These are phyloP conservation scores for Melampsora larici-populina DNA, from an alignment of 1,284 basidiomycete genomes.

Conservation along the genomic window DNA sequence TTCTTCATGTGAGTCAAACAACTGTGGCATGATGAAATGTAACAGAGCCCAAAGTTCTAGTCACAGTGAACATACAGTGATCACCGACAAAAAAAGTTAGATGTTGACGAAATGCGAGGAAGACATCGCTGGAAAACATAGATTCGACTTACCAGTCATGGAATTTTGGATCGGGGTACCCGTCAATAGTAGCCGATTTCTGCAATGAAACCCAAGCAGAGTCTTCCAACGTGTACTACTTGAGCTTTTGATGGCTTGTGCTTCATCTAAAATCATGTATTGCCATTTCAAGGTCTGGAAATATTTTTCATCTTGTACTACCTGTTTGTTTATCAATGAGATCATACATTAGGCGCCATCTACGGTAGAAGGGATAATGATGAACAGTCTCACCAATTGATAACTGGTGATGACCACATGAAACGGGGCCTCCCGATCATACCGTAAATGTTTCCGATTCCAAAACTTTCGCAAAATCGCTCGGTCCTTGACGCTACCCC, in stretches of 20 bases:
- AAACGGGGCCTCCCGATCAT: slow-evolving; percentile 91
- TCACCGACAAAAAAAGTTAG: slow-evolving; percentile 1
- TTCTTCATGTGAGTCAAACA: slow-evolving; percentile 99
- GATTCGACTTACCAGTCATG: slow-evolving; percentile 80
- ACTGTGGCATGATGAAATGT: slow-evolving; percentile 99
- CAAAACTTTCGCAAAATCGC: slow-evolving; percentile 93
- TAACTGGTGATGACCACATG: slow-evolving; percentile 97
- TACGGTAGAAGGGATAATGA: neutral
- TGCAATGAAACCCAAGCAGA: slow-evolving; percentile 88
- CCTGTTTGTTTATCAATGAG: slow-evolving; percentile 56
- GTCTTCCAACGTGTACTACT: slow-evolving; percentile 98
- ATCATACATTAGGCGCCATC: neutral
- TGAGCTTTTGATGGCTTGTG: slow-evolving; percentile 99
- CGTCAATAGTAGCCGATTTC: slow-evolving; percentile 90
- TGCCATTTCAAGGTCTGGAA: slow-evolving; percentile 99
- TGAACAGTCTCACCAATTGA: slow-evolving; percentile 67
- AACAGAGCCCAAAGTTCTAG: slow-evolving; percentile 97
- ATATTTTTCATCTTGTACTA: slow-evolving; percentile 96
- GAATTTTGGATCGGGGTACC: slow-evolving; percentile 99
- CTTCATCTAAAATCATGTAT: slow-evolving; percentile 99
- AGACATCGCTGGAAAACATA: neutral
- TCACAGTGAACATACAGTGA: slow-evolving; percentile 44
- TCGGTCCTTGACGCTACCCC: slow-evolving; percentile 96
- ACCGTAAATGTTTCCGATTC: slow-evolving; percentile 96
- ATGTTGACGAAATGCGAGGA: neutral